Base-by-base conservation (phyloP, 805 yeast species). In the Alloascoidea hylecoeti region DNA sequence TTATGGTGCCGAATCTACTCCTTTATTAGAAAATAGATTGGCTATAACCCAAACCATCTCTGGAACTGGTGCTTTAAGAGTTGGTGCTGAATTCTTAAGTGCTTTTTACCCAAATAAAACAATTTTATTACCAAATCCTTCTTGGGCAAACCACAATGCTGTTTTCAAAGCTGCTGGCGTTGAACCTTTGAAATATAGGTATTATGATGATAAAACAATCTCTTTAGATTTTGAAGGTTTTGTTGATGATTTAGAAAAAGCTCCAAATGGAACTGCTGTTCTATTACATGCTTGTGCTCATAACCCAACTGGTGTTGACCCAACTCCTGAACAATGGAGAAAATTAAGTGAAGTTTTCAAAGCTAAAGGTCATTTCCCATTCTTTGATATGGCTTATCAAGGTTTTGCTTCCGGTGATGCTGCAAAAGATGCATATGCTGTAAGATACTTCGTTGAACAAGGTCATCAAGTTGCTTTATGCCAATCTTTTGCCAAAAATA, bases 261-360 rank as follows among this genome's bases (percentile, higher is more conserved):
- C 77, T 32, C 70, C 70, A 18, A 61, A 61, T 23, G 83, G 80
- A 17, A 64, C 78, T 16, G 70, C 74, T 38, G 78, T 86, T 16
- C 66, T 88, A 40, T 69, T 88, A 43, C 97, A 88, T 58, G 95
- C 95, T 5, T 86, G 96, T 56, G 92, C 96, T 51, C 96, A 88
- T 64, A 89, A 88, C 66, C 97, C 97, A 39, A 89, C 96, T 15
- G 97, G 96, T 46, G 75, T 88, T 56, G 96, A 88, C 55, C 92
- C 94, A 43, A 74, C 84, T 14, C 58, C 61, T 17, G 82, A 74
- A 45, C 84, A 88, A 55, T 86, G 95, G 96, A 66, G 70, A 43
- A 60, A 69, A 55, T 82, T 89, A 32, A 65, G 82, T 49, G 73
- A 77, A 36, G 72, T 78, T 23, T 54, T 82, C 33, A 60, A 70